Conservation (phyloP, 148 eudicot species). For the Arbutus unedo region DNA sequence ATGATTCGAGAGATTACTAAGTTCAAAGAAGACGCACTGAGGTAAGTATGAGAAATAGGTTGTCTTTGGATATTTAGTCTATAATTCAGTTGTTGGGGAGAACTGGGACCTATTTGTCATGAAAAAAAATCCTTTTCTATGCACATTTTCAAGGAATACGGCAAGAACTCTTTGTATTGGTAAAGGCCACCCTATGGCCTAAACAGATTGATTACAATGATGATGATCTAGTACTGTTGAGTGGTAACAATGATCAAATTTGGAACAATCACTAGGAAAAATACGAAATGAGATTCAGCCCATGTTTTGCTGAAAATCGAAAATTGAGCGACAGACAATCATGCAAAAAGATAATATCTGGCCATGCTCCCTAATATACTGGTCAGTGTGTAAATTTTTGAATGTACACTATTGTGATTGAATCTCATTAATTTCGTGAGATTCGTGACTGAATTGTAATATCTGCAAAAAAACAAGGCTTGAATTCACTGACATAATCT, state of each 20-base stretch:
- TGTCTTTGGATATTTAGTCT: background rate
- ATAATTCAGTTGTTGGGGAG: background rate
- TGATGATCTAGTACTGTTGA: background rate
- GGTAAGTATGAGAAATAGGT: conserved; percentile 31
- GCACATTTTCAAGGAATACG: background rate
- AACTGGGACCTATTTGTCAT: background rate
- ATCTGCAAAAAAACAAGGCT: background rate
- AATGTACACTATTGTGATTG: background rate
- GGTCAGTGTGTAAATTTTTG: background rate
- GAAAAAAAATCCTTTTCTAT: background rate
- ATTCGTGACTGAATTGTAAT: background rate
- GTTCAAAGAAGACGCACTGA: conserved; percentile 68
- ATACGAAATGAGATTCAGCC: background rate
- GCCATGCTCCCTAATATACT: background rate
- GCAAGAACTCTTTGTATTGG: background rate
- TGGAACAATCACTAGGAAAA: background rate
- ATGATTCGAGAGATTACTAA: conserved; percentile 74
- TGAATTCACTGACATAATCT: background rate
- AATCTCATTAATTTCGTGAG: background rate
- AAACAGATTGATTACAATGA: background rate
- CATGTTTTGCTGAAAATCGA: background rate
- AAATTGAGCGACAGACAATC: background rate
- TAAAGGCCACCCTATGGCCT: background rate
- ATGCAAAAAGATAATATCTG: background rate
- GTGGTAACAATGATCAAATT: background rate